Percentiles rank a stretch among this genome's conserved stretches.
These are phyloP conservation scores for Plasmodium blacklocki DNA, from an alignment of 169 alveolate species.

Conservation along the genomic window DNA sequence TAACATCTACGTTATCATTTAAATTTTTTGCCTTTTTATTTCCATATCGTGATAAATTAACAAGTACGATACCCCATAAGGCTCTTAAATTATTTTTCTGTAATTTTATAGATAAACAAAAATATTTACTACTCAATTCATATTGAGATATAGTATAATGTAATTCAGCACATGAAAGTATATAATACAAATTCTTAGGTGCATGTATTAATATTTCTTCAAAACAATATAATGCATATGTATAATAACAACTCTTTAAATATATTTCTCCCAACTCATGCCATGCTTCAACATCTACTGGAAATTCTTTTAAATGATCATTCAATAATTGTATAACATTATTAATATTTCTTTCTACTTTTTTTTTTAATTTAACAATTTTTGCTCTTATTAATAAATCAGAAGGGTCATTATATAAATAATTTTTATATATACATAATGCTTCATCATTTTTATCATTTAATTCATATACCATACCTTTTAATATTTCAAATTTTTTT, in stretches of 20 bases:
- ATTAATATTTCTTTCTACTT: slow-evolving; percentile 41
- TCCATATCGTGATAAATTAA: slow-evolving; percentile 31
- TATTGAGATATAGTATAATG: slow-evolving; percentile 63
- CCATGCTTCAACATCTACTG: slow-evolving; percentile 77
- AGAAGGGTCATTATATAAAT: slow-evolving; percentile 24
- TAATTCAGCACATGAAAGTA: slow-evolving; percentile 78
- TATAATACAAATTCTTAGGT: slow-evolving; percentile 59
- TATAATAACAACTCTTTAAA: slow-evolving; percentile 37
- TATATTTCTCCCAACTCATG: slow-evolving; percentile 78
- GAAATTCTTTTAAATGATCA: slow-evolving; percentile 77
- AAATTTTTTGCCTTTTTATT: slow-evolving; percentile 19
- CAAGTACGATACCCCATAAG: slow-evolving; percentile 73
- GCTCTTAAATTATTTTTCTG: slow-evolving; percentile 67
- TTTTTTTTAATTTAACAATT: slow-evolving; percentile 60
- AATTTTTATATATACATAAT: slow-evolving; percentile 50
- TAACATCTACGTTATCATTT: slow-evolving; percentile 52
- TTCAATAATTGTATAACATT: slow-evolving; percentile 76
- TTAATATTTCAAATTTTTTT: slow-evolving; percentile 39
- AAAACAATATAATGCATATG: slow-evolving; percentile 66
- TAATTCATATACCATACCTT: slow-evolving; percentile 69
- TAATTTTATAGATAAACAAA: slow-evolving; percentile 72
- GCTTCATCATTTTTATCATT: slow-evolving; percentile 60
- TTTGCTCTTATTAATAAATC: slow-evolving; percentile 57
- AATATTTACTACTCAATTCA: slow-evolving; percentile 70
- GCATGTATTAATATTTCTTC: slow-evolving; percentile 69